Conservation (phyloP, 306 rosid species). For the Phaseolus lunatus region DNA sequence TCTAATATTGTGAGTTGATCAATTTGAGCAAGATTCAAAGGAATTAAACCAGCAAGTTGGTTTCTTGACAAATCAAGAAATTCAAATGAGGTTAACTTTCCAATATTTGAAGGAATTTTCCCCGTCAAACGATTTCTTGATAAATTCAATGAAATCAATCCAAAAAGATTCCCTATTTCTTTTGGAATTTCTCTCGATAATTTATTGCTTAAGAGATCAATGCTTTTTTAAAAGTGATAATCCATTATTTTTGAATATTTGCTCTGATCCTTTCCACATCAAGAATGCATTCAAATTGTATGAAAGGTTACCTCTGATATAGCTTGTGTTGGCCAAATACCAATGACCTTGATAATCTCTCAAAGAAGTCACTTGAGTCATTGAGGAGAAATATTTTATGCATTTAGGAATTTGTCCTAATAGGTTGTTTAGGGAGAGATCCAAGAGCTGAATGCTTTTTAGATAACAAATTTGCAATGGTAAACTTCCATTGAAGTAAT, state of each 20-base stretch:
- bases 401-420: background rate
- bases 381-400: background rate
- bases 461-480: slow-evolving; percentile 18
- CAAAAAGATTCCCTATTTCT: slow-evolving; percentile 4
- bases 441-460: background rate
- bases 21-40: slow-evolving; percentile 26
- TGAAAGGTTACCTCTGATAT: no score
- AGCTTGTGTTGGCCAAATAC: no score
- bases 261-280: slow-evolving; percentile 41
- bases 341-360: no score
- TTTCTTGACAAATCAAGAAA: slow-evolving; percentile 42
- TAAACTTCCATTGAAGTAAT: slow-evolving; percentile 14
- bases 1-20: slow-evolving; percentile 3
- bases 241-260: background rate
- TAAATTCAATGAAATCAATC: no score
- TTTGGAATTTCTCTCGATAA: slow-evolving; percentile 21
- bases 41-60: slow-evolving; percentile 9
- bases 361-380: background rate
- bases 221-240: background rate
- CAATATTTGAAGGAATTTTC: slow-evolving; percentile 21
- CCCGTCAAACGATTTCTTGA: no score
- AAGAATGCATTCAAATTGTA: background rate
- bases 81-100: slow-evolving; percentile 4
- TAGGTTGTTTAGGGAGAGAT: background rate
- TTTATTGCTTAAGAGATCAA: slow-evolving; percentile 31